These are phyloP conservation scores for Rhodosporidiobolus sp. DNA, from an alignment of 768 basidiomycete species.

Conservation along the genomic window DNA sequence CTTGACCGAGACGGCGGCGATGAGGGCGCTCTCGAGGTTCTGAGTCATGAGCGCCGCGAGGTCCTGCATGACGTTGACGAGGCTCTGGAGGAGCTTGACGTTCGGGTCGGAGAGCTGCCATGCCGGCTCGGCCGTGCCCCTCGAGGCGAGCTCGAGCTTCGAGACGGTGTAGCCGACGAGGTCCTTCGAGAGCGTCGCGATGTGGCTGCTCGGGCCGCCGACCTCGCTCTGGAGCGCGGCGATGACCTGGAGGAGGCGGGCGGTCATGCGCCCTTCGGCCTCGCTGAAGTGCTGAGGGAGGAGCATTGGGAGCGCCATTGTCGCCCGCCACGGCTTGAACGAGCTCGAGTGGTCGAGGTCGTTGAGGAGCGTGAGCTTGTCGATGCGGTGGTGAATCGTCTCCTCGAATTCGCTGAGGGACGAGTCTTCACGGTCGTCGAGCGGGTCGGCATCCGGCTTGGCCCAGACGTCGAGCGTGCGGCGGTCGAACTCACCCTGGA, in stretches of 20 bases:
- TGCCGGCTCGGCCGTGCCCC: constrained; percentile 57
- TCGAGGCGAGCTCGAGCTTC: constrained; percentile 71
- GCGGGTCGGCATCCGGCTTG: not conserved
- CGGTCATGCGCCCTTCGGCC: constrained; percentile 31
- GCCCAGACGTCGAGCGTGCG: constrained; percentile 26
- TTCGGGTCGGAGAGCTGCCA: constrained; percentile 67
- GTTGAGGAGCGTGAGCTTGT: constrained; percentile 16
- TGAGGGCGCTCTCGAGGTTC: not conserved
- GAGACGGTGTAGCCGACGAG: constrained; percentile 83
- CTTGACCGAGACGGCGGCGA: constrained; percentile 19
- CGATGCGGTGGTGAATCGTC: not conserved
- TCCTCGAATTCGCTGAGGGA: not conserved
- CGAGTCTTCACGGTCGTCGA: not conserved
- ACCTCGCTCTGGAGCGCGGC: constrained; percentile 81
- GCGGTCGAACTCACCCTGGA: not conserved
- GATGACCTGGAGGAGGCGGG: constrained; percentile 70
- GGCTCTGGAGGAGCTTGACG: constrained; percentile 68
- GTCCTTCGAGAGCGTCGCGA: constrained; percentile 68
- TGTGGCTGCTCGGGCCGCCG: constrained; percentile 60
- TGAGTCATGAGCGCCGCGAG: constrained; percentile 52
- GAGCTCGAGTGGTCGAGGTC: constrained; percentile 2
- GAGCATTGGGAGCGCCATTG: constrained; percentile 9
- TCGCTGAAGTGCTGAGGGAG: constrained; percentile 12
- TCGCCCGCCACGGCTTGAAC: constrained; percentile 32
- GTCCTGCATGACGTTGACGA: constrained; percentile 67